phyloP scores from a whole-genome alignment of 2,329 filamentous ascomycete genomes.

The Trichothecium roseum region DNA sequence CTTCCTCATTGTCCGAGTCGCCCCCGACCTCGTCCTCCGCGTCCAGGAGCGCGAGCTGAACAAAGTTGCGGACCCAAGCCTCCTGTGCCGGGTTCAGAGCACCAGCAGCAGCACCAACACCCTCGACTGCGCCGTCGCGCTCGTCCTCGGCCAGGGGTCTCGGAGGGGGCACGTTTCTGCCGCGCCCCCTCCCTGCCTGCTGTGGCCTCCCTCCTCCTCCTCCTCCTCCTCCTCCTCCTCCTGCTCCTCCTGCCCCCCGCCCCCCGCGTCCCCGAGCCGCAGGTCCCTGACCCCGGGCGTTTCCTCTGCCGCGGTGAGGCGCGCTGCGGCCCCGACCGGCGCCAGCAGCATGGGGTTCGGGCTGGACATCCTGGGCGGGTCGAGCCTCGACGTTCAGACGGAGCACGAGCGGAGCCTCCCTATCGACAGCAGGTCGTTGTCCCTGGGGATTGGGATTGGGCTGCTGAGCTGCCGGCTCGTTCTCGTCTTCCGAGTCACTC shows the following conservation, averaged over 20 bases:
- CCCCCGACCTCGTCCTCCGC: constrained; percentile 39
- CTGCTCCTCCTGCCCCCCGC: constrained; percentile 11
- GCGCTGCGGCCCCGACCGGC: constrained; percentile 16
- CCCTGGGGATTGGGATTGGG: too few species aligned
- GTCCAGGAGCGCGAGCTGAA: constrained; percentile 42
- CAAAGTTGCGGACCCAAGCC: constrained; percentile 44
- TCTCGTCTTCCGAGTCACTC: constrained; percentile 2
- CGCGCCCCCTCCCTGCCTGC: background rate
- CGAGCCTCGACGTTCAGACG: constrained; percentile 33
- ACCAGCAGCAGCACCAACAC: constrained; percentile 7
- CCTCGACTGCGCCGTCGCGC: constrained; percentile 1
- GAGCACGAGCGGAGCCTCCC: constrained; percentile 46
- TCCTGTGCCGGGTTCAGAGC: constrained; percentile 34
- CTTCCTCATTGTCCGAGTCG: constrained; percentile 20
- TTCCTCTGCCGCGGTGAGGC: constrained; percentile 3
- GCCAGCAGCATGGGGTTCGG: constrained; percentile 16
- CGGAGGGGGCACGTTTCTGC: constrained; percentile 3
- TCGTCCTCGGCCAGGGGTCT: constrained; percentile 5
- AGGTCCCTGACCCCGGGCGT: background rate
- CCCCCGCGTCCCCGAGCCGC: constrained; percentile 12
- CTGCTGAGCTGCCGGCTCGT: background rate
- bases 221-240: constrained; percentile 4
- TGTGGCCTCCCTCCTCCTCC: constrained; percentile 1
- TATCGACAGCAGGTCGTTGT: constrained; percentile 31
- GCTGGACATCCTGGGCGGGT: constrained; percentile 11